Percentiles rank a stretch among this genome's conserved stretches.
These are phyloP conservation scores for Aciculoconidium aculeatum DNA, from an alignment of 805 yeast genomes.

Conservation along the genomic window DNA sequence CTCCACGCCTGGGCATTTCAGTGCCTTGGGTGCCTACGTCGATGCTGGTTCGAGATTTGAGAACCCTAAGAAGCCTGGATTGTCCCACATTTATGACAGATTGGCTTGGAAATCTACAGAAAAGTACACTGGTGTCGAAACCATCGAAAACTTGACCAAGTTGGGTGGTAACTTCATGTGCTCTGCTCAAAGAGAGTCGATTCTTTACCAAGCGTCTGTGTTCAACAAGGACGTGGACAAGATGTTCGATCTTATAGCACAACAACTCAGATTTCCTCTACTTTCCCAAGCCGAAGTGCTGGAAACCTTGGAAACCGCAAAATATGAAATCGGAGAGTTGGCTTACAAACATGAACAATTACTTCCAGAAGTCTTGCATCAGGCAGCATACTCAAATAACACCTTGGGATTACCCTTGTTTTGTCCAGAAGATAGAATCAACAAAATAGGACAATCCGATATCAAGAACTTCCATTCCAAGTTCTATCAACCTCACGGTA, in stretches of 20 bases:
- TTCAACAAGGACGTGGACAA: conserved; percentile 78
- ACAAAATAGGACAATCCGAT: conserved; percentile 45
- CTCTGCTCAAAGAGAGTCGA: conserved; percentile 83
- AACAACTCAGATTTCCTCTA: conserved; percentile 70
- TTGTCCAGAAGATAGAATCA: conserved; percentile 68
- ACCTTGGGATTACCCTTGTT: conserved; percentile 83
- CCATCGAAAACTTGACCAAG: conserved; percentile 69
- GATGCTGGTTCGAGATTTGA: conserved; percentile 91
- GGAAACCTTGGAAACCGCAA: conserved; percentile 68
- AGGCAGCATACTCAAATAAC: conserved; percentile 64
- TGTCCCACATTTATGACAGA: conserved; percentile 79
- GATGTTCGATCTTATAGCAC: conserved; percentile 72
- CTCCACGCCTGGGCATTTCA: conserved; percentile 82
- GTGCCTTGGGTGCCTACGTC: conserved; percentile 83
- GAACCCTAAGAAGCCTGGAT: conserved; percentile 51
- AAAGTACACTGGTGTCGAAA: conserved; percentile 52
- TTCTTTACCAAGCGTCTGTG: conserved; percentile 91
- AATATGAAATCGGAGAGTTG: conserved; percentile 79
- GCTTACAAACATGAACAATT: conserved; percentile 77
- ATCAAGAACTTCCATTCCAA: conserved; percentile 55
- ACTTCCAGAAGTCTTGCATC: conserved; percentile 86
- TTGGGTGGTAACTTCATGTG: conserved; percentile 95
- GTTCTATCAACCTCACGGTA: conserved; percentile 72
- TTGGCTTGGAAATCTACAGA: conserved; percentile 75
- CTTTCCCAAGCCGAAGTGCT: conserved; percentile 63